Base-by-base conservation (phyloP, 2,329 filamentous ascomycete species). In the Chaetomiaceae sp. region DNA sequence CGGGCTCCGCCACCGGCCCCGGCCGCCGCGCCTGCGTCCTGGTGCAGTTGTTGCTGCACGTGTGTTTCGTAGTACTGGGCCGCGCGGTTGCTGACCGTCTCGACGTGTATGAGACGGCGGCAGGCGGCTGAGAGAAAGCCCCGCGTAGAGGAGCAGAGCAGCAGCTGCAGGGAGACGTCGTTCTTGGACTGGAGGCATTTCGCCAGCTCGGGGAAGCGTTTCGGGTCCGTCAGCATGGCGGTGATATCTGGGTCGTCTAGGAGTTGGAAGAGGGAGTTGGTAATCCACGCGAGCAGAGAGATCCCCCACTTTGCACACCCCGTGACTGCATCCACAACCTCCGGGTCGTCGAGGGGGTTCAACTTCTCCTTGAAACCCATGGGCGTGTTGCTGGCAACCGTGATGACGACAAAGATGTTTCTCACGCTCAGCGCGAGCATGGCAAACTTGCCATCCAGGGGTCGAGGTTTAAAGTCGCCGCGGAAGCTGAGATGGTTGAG, bases 281-380 rank as follows among this genome's bases (percentile, higher is more conserved):
- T 71, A 10, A 85, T 65, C 79, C 81, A 85, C 2, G 77, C 73
- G 40, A 85, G 67, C 13, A 95, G 73, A 54, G 92, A 85, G 31
- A 90, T 74, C 0, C 81, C 81, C 91, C 91, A 96, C 62, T 80
- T 84, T 4, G 86, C 81, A 48, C 89, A 86, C 19, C 88, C 87
- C 5, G 84, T 78, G 10, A 95, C 72, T 39, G 84, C 80, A 35
- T 83, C 80, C 2, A 92, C 79, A 12, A 89, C 81, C 63, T 92
- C 88, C 43, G 78, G 77, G 62, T 89, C 85, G 58, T 87, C 82
- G 16, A 85, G 69, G 0, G 81, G 81, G 30, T 71, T 80, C 31
- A 76, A 69, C 56, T 76, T 78, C 39, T 79, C 77, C 58, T 80
- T 78, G 17, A 78, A 73, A 5, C 69, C 68, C 34, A 74, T 68